A percentile compares a stretch with the other conserved stretches of the same genome.
Conservation (phyloP, 108 stramenopile genomes). For the Fistulifera solaris region DNA sequence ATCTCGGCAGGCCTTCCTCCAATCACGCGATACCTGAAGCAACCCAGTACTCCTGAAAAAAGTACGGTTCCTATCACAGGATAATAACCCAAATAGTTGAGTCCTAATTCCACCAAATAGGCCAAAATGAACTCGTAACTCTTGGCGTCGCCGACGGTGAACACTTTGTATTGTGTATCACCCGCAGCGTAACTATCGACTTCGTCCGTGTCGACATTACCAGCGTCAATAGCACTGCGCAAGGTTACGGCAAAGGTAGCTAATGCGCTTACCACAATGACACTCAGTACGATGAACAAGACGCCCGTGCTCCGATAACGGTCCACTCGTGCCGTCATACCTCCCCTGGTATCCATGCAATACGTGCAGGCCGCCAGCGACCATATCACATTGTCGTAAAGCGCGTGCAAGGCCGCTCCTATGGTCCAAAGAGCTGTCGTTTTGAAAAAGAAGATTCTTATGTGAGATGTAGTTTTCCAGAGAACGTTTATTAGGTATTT, state of each 20-base stretch:
- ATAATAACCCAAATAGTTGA: slow-evolving; percentile 56
- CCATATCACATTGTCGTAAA: slow-evolving; percentile 67
- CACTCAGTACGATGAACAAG: slow-evolving; percentile 21
- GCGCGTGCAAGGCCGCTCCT: slow-evolving; percentile 50
- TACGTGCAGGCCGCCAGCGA: slow-evolving; percentile 69
- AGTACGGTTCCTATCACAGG: slow-evolving; percentile 50
- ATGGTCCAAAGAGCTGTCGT: slow-evolving; percentile 51
- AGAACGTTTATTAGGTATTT: no score
- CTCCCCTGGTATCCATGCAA: slow-evolving; percentile 15
- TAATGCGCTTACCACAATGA: slow-evolving; percentile 25
- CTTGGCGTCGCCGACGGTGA: slow-evolving; percentile 14
- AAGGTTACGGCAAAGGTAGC: slow-evolving; percentile 41
- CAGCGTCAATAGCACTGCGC: slow-evolving; percentile 29
- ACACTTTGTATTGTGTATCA: slow-evolving; percentile 8
- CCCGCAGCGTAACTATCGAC: slow-evolving; percentile 1
- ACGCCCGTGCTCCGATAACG: slow-evolving; percentile 15
- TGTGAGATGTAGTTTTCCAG: no score
- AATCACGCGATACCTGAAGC: slow-evolving; percentile 1
- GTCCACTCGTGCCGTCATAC: background rate
- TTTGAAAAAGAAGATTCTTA: no score
- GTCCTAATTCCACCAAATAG: slow-evolving; percentile 54
- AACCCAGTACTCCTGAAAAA: slow-evolving; percentile 44
- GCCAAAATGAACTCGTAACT: slow-evolving; percentile 53
- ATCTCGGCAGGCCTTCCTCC: background rate
- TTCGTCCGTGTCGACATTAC: slow-evolving; percentile 7